phyloP scores from a whole-genome alignment of 129 eudicot species.

The Scalesia atractyloides region DNA sequence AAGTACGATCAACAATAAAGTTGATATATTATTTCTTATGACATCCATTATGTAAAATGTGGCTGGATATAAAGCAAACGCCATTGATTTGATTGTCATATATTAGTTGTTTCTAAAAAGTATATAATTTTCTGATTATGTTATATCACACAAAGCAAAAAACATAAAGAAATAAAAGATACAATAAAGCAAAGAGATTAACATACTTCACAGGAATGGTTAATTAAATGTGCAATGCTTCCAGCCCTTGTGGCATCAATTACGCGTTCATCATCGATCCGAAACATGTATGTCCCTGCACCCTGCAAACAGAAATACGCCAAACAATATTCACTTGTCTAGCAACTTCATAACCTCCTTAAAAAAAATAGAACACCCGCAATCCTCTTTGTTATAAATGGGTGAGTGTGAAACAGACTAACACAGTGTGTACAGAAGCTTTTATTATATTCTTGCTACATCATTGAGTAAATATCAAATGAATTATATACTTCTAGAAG shows the following conservation, averaged over 20 bases:
- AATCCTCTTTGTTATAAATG: not conserved
- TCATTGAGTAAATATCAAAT: no score
- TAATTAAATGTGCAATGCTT: conserved; percentile 98
- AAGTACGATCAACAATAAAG: not conserved
- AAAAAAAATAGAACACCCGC: not conserved
- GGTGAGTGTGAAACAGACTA: no score
- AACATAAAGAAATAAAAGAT: conserved; percentile 4
- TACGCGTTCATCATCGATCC: conserved; percentile 94
- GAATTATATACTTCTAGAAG: no score
- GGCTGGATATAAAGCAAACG: not conserved
- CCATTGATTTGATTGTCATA: not conserved
- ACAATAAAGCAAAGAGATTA: conserved; percentile 11
- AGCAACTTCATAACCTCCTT: not conserved
- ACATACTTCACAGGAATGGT: conserved; percentile 97
- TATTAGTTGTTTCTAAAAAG: not conserved
- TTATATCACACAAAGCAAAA: not conserved
- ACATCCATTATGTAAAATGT: not conserved
- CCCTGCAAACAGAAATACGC: conserved; percentile 59
- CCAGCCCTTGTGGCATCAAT: conserved; percentile 99
- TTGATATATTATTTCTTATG: not conserved
- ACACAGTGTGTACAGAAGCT: no score
- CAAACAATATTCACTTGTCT: conserved; percentile 16
- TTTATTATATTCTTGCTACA: no score
- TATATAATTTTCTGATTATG: not conserved
- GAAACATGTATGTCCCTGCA: conserved; percentile 97